phyloP scores from a whole-genome alignment of 179 eudicot species.

The Beta corolliflora region DNA sequence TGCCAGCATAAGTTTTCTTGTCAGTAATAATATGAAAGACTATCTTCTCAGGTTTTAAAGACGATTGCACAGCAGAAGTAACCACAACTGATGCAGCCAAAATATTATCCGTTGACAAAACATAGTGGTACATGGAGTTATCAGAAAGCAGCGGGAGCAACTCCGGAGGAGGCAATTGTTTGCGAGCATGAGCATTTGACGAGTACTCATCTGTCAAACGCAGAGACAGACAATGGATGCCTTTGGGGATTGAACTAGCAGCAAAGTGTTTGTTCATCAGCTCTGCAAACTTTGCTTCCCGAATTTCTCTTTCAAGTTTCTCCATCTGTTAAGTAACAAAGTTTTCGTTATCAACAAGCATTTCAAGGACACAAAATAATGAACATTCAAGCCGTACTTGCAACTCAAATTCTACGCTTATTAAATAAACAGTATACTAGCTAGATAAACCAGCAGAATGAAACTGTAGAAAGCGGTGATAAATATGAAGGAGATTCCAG shows the following conservation, averaged over 20 bases:
- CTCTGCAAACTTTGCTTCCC: conserved; percentile 87
- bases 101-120: conserved; percentile 84
- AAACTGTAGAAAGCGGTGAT: neutral
- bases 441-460: neutral
- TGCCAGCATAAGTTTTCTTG: conserved; percentile 97
- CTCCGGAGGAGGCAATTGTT: conserved; percentile 92
- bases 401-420: neutral
- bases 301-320: conserved; percentile 74
- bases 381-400: neutral
- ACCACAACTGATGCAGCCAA: conserved; percentile 98
- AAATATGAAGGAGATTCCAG: neutral
- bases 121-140: conserved; percentile 82
- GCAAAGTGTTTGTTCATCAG: conserved; percentile 89
- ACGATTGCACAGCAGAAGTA: conserved; percentile 73
- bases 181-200: conserved; percentile 97
- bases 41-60: conserved; percentile 67
- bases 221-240: conserved; percentile 91
- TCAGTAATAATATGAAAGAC: conserved; percentile 97
- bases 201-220: conserved; percentile 97
- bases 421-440: neutral
- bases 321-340: conserved; percentile 65
- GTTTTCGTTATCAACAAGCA: neutral
- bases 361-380: neutral
- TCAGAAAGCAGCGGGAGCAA: conserved; percentile 81
- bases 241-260: conserved; percentile 91